Conservation (phyloP, 2,329 filamentous ascomycete genomes). For the Aspergillus amoenus region DNA sequence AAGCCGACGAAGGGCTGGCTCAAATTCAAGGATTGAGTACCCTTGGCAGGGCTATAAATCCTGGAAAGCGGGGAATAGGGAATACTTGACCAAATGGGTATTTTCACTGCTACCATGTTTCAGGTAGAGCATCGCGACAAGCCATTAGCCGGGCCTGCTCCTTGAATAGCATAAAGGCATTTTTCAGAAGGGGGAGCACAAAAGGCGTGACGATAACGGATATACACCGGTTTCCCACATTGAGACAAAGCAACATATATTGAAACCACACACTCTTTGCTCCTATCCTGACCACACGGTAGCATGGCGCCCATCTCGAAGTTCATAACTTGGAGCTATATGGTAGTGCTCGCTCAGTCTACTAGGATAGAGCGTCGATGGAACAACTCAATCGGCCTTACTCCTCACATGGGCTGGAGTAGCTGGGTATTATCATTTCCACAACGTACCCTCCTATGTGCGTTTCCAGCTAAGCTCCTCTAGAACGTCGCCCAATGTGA, state of each 20-base stretch:
- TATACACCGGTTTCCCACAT: no score
- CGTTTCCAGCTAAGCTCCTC: neutral
- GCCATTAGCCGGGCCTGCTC: neutral
- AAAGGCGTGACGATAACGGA: neutral
- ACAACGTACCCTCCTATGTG: neutral
- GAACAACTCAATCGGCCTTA: neutral
- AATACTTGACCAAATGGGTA: no score
- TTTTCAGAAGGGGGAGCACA: neutral
- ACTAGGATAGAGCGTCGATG: neutral
- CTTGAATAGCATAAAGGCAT: neutral
- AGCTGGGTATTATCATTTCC: neutral
- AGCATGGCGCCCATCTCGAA: neutral
- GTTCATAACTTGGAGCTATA: neutral
- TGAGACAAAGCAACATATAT: neutral
- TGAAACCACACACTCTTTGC: neutral
- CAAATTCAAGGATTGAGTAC: neutral
- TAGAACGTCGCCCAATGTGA: neutral
- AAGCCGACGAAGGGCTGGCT: neutral
- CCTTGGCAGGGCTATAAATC: neutral
- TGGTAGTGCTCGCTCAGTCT: neutral
- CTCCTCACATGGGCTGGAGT: neutral
- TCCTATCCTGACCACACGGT: neutral
- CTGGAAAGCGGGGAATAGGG: neutral
- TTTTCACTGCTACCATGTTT: neutral
- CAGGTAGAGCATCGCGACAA: neutral